Percentiles rank a stretch among this genome's conserved stretches.
Evolutionary conservation across 768 basidiomycete species (phyloP).

Genomic region (Tulasnella sp.): DNA sequence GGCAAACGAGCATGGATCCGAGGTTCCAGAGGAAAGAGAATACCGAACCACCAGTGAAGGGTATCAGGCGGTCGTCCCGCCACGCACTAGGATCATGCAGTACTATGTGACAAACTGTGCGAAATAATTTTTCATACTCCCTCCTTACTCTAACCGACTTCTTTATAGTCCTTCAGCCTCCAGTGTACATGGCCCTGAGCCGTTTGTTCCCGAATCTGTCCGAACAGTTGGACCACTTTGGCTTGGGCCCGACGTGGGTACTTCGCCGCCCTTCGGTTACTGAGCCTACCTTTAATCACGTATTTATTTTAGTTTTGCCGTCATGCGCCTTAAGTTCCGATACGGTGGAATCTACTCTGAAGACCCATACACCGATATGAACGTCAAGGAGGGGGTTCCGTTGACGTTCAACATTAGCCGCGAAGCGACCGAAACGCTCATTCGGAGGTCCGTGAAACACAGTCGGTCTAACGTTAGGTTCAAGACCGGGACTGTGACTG

Average conservation of each 20-base stretch:
- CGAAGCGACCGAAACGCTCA: background rate
- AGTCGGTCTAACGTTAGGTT: background rate
- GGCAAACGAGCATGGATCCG: conserved; percentile 12
- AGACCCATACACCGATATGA: background rate
- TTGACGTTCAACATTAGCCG: background rate
- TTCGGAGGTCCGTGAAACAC: background rate
- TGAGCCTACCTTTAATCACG: background rate
- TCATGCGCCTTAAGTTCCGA: background rate
- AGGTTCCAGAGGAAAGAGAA: background rate
- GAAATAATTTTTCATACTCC: no score
- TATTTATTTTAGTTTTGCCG: background rate
- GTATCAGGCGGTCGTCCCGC: background rate
- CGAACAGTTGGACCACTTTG: background rate
- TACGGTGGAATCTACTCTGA: background rate
- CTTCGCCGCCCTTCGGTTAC: background rate
- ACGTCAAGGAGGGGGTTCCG: background rate
- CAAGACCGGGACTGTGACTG: background rate
- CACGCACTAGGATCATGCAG: conserved; percentile 1
- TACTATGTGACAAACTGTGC: background rate
- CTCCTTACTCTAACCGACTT: no score
- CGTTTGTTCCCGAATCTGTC: conserved; percentile 11
- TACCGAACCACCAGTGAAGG: background rate
- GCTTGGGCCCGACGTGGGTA: background rate
- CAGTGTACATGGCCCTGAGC: background rate
- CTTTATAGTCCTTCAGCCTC: conserved; percentile 21